Percentiles rank a stretch among this genome's conserved stretches.
These are phyloP conservation scores for Vaccinium vitisidaea DNA, from an alignment of 148 eudicot species.

Conservation along the genomic window DNA sequence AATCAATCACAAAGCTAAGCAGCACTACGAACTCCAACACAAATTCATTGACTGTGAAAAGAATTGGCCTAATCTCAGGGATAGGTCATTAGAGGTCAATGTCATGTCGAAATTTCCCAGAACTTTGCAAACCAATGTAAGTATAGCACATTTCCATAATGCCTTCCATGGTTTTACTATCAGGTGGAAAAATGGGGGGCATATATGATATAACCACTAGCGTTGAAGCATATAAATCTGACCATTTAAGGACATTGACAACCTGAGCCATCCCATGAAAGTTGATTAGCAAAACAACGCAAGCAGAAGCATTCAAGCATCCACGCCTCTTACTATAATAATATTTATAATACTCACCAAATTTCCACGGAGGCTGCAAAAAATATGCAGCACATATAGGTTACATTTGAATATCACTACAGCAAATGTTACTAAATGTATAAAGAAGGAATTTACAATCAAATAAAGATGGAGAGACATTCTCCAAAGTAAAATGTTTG, in stretches of 20 bases:
- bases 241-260: background rate
- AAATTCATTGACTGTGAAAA: background rate
- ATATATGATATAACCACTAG: background rate
- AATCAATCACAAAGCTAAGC: background rate
- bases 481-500: background rate
- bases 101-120: background rate
- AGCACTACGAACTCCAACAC: background rate
- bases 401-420: background rate
- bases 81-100: background rate
- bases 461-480: slow-evolving; percentile 10
- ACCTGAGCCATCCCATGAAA: background rate
- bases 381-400: background rate
- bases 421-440: background rate
- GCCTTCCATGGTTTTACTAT: background rate
- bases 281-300: background rate
- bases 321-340: background rate
- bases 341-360: background rate
- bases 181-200: background rate
- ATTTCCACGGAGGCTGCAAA: slow-evolving; percentile 11
- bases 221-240: background rate
- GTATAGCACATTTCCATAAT: background rate
- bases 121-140: background rate
- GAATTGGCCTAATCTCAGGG: background rate
- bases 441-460: slow-evolving; percentile 14
- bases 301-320: background rate